Evolutionary conservation across 371 early-diverging fungal genomes (phyloP), one percentile per base, ranked within the genome.

Genomic region (Mortierella sp.): DNA sequence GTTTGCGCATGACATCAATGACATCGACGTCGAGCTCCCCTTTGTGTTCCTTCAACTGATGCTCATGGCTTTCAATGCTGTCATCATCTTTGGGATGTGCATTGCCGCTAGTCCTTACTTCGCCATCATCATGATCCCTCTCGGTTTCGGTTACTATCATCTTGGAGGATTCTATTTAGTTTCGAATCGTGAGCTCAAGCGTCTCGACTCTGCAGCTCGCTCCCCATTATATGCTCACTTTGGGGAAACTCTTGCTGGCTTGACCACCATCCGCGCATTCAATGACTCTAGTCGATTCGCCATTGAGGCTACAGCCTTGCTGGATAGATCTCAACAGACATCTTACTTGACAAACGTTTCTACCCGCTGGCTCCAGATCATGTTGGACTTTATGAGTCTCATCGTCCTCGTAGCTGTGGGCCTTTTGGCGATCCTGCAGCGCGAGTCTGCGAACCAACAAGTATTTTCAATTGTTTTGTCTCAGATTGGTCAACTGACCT

Each of bases 1-100:
- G 24, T 96, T 97, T 69, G 87, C 90, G 59, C 92, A 93, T 68
- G 97, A 97, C 74, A 91, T 94, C 72, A 91, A 91, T 61, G 85
- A 89, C 0, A 77, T 96, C 11, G 97, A 96, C 75, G 36, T 70
- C 47, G 48, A 63, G 4, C 43, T 70, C 8, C 58, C 70, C 7
- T 36, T 61, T 4, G n/a, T 36, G 57, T 58, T 70, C 47, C 62
- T 67, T 57, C 62, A 63, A 19, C 43, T 70, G 21, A 28, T 47
- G 11, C 43, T 50, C 48, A 57, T 57, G 21, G 3, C 24, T 8
- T 28, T 70, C 57, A 28, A n/a, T 45, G 19, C 38, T 4, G 16
- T 60, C 63, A 41, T 43, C 32, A 52, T 57, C 22, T 57, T 61
- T 63, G 70, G 36, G 0, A 61, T 63, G 38, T 62, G 63, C 13